A percentile compares a stretch with the other conserved stretches of the same genome.
These are phyloP conservation scores for Epithemia pelagica DNA, from an alignment of 108 stramenopile genomes.

Conservation along the genomic window DNA sequence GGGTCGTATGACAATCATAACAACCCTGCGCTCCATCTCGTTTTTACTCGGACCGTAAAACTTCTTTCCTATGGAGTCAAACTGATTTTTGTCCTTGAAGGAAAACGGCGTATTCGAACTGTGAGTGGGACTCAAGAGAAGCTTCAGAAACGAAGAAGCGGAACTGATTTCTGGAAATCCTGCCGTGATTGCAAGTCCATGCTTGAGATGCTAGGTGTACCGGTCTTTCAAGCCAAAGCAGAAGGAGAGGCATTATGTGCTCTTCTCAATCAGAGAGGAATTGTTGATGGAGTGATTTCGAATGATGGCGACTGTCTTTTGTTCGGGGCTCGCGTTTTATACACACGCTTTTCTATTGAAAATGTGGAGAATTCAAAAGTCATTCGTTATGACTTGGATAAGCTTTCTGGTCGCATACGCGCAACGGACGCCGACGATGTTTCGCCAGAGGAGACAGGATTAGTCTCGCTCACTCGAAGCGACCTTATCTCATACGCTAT, in stretches of 20 bases:
- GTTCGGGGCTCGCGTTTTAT: conserved; percentile 81
- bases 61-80: conserved; percentile 81
- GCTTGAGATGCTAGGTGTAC: conserved; percentile 74
- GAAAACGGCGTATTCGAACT: conserved; percentile 46
- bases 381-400: conserved; percentile 50
- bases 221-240: conserved; percentile 84
- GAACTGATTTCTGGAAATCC: conserved; percentile 66
- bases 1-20: conserved; percentile 48
- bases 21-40: conserved; percentile 63
- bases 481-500: conserved; percentile 76
- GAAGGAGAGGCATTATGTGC: conserved; percentile 97
- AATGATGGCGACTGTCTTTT: conserved; percentile 94
- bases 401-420: conserved; percentile 26
- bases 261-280: conserved; percentile 55
- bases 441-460: background rate
- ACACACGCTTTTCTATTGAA: conserved; percentile 86
- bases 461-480: conserved; percentile 37
- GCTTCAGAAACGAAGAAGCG: conserved; percentile 47
- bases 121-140: conserved; percentile 15
- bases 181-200: conserved; percentile 58
- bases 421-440: conserved; percentile 20
- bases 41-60: conserved; percentile 74
- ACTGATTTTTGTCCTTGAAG: conserved; percentile 93
- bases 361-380: conserved; percentile 54
- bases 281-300: conserved; percentile 93